Conservation (phyloP, 768 basidiomycete genomes). For the Tulasnella sp. region DNA sequence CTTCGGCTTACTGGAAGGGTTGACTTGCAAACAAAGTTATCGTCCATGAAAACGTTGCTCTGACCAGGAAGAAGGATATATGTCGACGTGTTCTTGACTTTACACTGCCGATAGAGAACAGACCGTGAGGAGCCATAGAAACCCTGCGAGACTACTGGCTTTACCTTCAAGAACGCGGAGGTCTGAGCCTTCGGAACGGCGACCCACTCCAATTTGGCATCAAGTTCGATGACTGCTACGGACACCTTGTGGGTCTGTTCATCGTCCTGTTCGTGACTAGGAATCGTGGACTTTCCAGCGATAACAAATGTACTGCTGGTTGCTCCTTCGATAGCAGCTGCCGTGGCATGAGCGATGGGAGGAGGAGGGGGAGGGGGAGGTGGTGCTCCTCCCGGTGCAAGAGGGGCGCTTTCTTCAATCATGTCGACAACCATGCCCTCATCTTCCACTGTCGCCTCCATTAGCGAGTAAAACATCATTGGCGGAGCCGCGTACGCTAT, state of each 20-base stretch:
- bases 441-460: background rate
- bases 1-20: constrained; percentile 30
- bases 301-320: constrained; percentile 33
- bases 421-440: background rate
- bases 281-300: constrained; percentile 30
- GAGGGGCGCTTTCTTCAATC: too few species aligned
- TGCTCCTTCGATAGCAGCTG: constrained; percentile 29
- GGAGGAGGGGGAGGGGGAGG: too few species aligned
- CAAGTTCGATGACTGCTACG: constrained; percentile 32
- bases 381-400: too few species aligned
- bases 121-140: background rate
- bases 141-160: background rate
- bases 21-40: constrained; percentile 38
- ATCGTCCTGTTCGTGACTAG: constrained; percentile 17
- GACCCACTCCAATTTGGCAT: constrained; percentile 36
- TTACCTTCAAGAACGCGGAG: constrained; percentile 25
- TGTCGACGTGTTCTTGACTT: constrained; percentile 29
- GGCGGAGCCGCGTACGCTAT: too few species aligned
- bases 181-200: constrained; percentile 33
- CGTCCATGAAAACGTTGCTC: constrained; percentile 37
- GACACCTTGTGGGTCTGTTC: constrained; percentile 30
- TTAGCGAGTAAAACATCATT: too few species aligned
- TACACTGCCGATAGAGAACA: constrained; percentile 22
- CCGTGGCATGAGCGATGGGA: background rate
- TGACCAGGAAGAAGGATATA: constrained; percentile 33